Evolutionary conservation across 305 asterid genomes (phyloP).

Genomic region (Rubia occidens): DNA sequence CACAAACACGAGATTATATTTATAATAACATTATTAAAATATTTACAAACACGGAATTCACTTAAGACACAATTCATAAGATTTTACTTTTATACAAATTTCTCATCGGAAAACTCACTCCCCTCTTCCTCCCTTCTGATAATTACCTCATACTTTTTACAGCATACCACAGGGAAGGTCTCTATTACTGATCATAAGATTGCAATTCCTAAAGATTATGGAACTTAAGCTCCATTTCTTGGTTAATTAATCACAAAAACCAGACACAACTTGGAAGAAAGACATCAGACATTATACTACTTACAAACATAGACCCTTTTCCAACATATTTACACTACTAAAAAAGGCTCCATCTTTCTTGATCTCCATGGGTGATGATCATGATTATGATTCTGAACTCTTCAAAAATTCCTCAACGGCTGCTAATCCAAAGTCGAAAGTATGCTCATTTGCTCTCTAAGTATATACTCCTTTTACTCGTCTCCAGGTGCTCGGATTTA

Average conservation of each 20-base stretch:
- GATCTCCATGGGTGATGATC: neutral
- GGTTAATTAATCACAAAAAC: slow-evolving; percentile 25
- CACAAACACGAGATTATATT: neutral
- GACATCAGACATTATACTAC: slow-evolving; percentile 23
- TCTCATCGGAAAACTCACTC: slow-evolving; percentile 22
- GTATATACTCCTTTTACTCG: slow-evolving; percentile 5
- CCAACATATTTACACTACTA: slow-evolving; percentile 43
- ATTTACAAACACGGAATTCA: slow-evolving; percentile 31
- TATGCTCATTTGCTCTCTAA: slow-evolving; percentile 16
- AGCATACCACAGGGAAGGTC: slow-evolving; percentile 38
- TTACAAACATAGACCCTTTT: slow-evolving; percentile 24
- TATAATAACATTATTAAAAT: slow-evolving; percentile 11
- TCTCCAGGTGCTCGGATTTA: neutral
- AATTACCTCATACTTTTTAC: slow-evolving; percentile 34
- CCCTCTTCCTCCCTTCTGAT: slow-evolving; percentile 28
- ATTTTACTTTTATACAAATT: slow-evolving; percentile 32
- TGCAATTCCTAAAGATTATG: slow-evolving; percentile 9
- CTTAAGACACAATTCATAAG: slow-evolving; percentile 15
- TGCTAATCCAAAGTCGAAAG: slow-evolving; percentile 25
- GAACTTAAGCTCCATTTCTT: slow-evolving; percentile 10
- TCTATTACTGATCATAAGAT: slow-evolving; percentile 19
- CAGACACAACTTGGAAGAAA: slow-evolving; percentile 28
- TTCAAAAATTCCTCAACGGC: slow-evolving; percentile 18
- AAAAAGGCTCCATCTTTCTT: slow-evolving; percentile 26
- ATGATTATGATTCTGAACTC: slow-evolving; percentile 24